These are phyloP conservation scores for Lagenidium giganteum DNA, from an alignment of 352 stramenopile species.

Conservation along the genomic window DNA sequence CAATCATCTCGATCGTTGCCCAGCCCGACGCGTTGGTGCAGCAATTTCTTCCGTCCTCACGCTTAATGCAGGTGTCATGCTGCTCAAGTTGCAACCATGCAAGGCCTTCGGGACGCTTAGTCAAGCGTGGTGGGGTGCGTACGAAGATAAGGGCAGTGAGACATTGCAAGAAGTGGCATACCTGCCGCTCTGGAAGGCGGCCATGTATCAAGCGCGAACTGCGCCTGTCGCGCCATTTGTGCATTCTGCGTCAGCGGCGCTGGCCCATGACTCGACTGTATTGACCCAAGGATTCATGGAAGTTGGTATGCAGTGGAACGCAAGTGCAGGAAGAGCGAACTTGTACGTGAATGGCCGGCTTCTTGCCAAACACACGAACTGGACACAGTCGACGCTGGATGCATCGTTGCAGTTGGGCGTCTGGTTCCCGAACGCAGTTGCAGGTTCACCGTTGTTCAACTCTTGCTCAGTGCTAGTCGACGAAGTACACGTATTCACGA, in stretches of 20 bases:
- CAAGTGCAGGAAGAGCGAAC: conserved; percentile 31
- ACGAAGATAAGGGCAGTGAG: conserved; percentile 12
- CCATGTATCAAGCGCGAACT: conserved; percentile 34
- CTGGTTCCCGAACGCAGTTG: conserved; percentile 47
- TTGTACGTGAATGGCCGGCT: conserved; percentile 39
- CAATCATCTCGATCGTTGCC: conserved; percentile 23
- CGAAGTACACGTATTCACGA: conserved; percentile 34
- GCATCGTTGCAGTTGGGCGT: conserved; percentile 35
- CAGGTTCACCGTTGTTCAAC: conserved; percentile 31
- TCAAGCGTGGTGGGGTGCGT: conserved; percentile 39
- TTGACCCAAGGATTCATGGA: conserved; percentile 35
- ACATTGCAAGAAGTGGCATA: conserved; percentile 21
- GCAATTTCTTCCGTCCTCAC: conserved; percentile 23
- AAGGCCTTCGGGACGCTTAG: conserved; percentile 34
- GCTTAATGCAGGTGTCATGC: conserved; percentile 31
- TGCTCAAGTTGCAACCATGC: conserved; percentile 33
- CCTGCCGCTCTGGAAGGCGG: conserved; percentile 38
- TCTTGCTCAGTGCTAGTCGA: conserved; percentile 32
- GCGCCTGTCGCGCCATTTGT: conserved; percentile 12
- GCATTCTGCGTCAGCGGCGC: conserved; percentile 4
- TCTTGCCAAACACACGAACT: conserved; percentile 28
- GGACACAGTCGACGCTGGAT: neutral
- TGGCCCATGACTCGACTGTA: neutral
- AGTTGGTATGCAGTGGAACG: conserved; percentile 45
- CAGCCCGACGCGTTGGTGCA: conserved; percentile 34